Evolutionary conservation across 768 basidiomycete genomes (phyloP).

Genomic region (Lentinula boryana): DNA sequence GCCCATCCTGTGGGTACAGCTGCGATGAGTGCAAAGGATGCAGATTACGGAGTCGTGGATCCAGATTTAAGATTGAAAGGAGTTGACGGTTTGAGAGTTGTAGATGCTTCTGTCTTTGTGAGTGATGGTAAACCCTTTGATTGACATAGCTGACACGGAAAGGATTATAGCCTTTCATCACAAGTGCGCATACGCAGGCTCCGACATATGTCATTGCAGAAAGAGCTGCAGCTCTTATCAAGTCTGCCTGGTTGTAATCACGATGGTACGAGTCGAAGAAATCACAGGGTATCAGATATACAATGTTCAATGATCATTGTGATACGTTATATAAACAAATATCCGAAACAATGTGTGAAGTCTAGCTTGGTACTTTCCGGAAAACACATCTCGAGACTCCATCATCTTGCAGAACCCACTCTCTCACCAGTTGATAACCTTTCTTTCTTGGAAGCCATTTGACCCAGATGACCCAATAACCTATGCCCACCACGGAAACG

Average conservation of each 20-base stretch:
- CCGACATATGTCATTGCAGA: slow-evolving; percentile 23
- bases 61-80: slow-evolving; percentile 28
- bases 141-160: background rate
- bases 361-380: slow-evolving; percentile 23
- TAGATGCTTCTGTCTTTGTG: slow-evolving; percentile 33
- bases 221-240: slow-evolving; percentile 23
- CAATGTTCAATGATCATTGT: too few species aligned
- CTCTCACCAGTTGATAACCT: slow-evolving; percentile 45
- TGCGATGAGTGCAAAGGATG: slow-evolving; percentile 21
- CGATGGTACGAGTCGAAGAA: too few species aligned
- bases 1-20: slow-evolving; percentile 24
- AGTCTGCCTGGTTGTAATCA: slow-evolving; percentile 6
- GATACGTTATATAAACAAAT: too few species aligned
- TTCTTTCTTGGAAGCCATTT: slow-evolving; percentile 40
- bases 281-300: too few species aligned
- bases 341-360: too few species aligned
- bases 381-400: slow-evolving; percentile 54
- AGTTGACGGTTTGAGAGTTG: slow-evolving; percentile 25
- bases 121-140: slow-evolving; percentile 3
- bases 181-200: slow-evolving; percentile 22
- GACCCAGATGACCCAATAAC: slow-evolving; percentile 54
- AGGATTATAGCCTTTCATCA: slow-evolving; percentile 17
- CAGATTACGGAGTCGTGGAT: slow-evolving; percentile 25
- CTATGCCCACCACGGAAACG: slow-evolving; percentile 41
- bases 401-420: slow-evolving; percentile 46